Base-by-base conservation (phyloP, 1,284 basidiomycete genomes). In the Phaffia rhodozyma region DNA sequence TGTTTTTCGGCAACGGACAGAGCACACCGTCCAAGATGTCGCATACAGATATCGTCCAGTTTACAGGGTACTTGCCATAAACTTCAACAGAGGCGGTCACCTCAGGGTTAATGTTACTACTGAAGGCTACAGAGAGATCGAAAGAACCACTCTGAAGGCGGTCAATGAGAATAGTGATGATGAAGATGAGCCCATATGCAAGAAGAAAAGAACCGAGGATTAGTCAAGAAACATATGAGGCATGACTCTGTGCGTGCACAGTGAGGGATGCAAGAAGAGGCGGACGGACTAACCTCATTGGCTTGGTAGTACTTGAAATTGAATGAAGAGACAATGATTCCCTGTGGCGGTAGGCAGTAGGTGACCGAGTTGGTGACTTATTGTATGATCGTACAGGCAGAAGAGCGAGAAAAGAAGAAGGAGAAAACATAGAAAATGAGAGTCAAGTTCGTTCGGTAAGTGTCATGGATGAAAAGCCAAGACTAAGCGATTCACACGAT, bases 1-100 rank as follows among this genome's bases (percentile, higher is more conserved):
- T 87, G 78, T 90, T 87, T 70, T 82, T 80, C 1, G 91, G 91
- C 3, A 94, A 79, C 0, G 91, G 90, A 72, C 91, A 96, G 16
- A 94, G 79, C n/a, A 84, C 84, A 47, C 89, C 89, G 65, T 77
- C 74, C 32, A 92, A 79, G 52, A 88, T 79, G 62, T 77, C 77
- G 79, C 91, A 94, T 38, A 94, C 70, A 66, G 78, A 69, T 68
- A 92, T 75, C 21, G 87, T 87, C 68, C 85, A 71, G 72, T 93
- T 93, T 69, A 91, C 70, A 18, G 85, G 82, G 51, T 83, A 79
- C 73, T 83, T 82, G 65, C 90, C 91, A 69, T 93, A 94, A 25
- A 86, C 85, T 67, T 88, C 87, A 70, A 92, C 74, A 68, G 87
- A 79, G 59, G 94, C 76, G 69, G 86, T 86, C 43, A 88, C 89